These are phyloP conservation scores for Colletotrichum destructivum DNA, from an alignment of 2,329 filamentous ascomycete species.

Conservation along the genomic window DNA sequence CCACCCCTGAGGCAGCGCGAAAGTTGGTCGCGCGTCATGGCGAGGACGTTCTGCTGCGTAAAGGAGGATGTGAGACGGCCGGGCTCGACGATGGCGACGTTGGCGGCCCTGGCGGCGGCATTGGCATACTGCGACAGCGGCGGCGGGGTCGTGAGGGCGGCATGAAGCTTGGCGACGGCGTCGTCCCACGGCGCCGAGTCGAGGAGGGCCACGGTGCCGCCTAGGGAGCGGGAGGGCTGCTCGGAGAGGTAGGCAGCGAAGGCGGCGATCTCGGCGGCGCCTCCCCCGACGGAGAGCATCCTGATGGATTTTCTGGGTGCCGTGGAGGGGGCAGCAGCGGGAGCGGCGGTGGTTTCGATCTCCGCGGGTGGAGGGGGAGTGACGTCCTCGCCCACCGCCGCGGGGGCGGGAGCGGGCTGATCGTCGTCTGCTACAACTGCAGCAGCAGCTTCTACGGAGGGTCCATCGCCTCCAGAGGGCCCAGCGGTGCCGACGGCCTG, in stretches of 20 bases:
- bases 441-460: not conserved
- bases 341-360: not conserved
- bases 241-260: conserved; percentile 61
- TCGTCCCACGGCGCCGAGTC: conserved; percentile 86
- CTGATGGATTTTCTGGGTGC: conserved; percentile 47
- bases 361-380: not conserved
- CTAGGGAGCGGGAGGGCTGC: conserved; percentile 31
- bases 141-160: conserved; percentile 67
- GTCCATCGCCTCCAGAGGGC: not conserved
- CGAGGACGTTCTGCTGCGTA: conserved; percentile 65
- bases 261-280: conserved; percentile 74
- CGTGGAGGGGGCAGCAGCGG: not conserved
- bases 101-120: conserved; percentile 60
- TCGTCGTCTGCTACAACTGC: not conserved
- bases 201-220: conserved; percentile 72
- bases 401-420: not conserved
- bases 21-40: conserved; percentile 55
- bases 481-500: not conserved
- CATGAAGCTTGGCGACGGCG: conserved; percentile 72
- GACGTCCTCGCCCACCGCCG: conserved; percentile 5
- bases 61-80: conserved; percentile 59
- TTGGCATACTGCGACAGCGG: conserved; percentile 68
- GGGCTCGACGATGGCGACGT: conserved; percentile 59
- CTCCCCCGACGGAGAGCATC: conserved; percentile 69
- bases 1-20: conserved; percentile 8